Base-by-base conservation (phyloP, 805 yeast genomes). In the Cyberlindnera maritima region DNA sequence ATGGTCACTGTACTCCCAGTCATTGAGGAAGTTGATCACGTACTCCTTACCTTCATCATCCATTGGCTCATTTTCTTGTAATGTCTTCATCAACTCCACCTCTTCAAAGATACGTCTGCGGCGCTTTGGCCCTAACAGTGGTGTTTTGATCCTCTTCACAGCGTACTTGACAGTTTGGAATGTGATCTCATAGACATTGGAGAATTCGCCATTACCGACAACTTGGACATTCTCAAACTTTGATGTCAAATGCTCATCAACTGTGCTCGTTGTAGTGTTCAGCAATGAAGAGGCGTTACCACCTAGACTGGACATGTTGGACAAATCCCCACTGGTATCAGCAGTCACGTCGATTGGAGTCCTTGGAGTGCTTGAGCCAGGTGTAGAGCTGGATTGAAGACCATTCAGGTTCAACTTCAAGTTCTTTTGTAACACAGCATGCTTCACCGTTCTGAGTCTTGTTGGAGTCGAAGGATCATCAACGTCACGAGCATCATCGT, bases 171-270 rank as follows among this genome's bases (percentile, higher is more conserved):
- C 75, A 43, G 75, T 72, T 50, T 82, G 81, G 59, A 81, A 85
- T 14, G 80, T 74, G 36, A 92, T 92, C 52, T 86, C 86, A 65
- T 81, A 94, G 15, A 95, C 99, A 19, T 80, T 72, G 2, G 97
- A 89, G 60, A 94, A 94, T 64, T 89, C 96, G 20, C 99, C 98
- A 31, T 77, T 71, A 2, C 96, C 96, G 19, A 92, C 69, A 38
- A 83, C 67, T 37, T 75, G 74, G 37, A 92, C 91, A 52, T 84
- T 81, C 19, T 83, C 60, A 50, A 79, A 79, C 55, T 72, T 73
- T 12, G 76, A 71, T 33, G 69, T 60, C 23, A 79, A 59, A 60
- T 77, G 80, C 29, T 68, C 68, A 57, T 73, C 78, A 15, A 62
- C 35, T 19, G 52, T 41, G 23, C 44, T 39, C 4, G 52, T 34